Percentiles rank a stretch among this genome's conserved stretches.
Evolutionary conservation across 345 rosid genomes (phyloP).

Genomic region (Salix arbutifolia): DNA sequence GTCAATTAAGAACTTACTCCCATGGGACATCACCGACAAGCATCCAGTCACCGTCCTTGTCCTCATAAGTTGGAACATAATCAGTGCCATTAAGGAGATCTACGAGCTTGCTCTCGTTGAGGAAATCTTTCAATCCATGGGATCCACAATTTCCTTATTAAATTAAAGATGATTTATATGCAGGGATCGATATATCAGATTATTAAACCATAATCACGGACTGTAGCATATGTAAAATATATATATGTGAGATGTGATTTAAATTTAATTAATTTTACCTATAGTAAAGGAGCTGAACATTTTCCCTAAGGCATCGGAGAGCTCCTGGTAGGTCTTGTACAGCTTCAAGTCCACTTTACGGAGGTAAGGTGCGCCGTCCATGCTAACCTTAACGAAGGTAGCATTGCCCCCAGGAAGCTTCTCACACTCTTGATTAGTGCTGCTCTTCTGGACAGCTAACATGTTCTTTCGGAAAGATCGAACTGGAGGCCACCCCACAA

Average conservation of each 20-base stretch:
- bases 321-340: slow-evolving; percentile 63
- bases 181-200: not conserved
- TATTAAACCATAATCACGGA: not conserved
- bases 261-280: slow-evolving; percentile 26
- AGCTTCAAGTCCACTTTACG: slow-evolving; percentile 78
- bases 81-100: slow-evolving; percentile 65
- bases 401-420: slow-evolving; percentile 19
- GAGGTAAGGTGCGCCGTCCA: slow-evolving; percentile 94
- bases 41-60: slow-evolving; percentile 98
- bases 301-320: slow-evolving; percentile 59
- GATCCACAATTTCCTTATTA: slow-evolving; percentile 54
- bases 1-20: slow-evolving; percentile 46
- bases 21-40: slow-evolving; percentile 97
- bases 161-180: too few species aligned
- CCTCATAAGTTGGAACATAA: slow-evolving; percentile 86
- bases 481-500: slow-evolving; percentile 98
- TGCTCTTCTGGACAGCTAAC: slow-evolving; percentile 44
- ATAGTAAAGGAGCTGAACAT: slow-evolving; percentile 82
- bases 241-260: not conserved
- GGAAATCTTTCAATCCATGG: slow-evolving; percentile 76
- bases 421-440: slow-evolving; percentile 20
- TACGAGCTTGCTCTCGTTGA: slow-evolving; percentile 69
- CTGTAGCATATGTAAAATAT: not conserved
- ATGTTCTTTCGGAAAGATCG: slow-evolving; percentile 79
- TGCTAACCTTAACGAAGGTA: slow-evolving; percentile 77